A percentile compares a stretch with the other conserved stretches of the same genome.
phyloP scores from a whole-genome alignment of 768 basidiomycete species.

The Hypholoma sublateritium region DNA sequence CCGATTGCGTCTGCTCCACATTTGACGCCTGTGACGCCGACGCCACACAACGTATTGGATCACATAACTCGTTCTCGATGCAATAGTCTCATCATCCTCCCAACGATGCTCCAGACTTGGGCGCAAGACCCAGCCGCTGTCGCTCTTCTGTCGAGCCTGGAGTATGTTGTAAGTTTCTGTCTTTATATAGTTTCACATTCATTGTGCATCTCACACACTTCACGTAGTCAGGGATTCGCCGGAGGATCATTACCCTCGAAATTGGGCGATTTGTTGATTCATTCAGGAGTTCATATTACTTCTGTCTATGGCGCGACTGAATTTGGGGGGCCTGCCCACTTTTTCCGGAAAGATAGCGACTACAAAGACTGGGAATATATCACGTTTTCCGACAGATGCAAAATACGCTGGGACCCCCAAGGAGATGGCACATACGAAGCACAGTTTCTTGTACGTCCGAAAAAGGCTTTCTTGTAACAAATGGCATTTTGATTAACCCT shows the following conservation, averaged over 20 bases:
- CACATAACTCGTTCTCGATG: slow-evolving; percentile 27
- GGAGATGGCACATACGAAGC: slow-evolving; percentile 38
- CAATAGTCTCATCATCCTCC: slow-evolving; percentile 33
- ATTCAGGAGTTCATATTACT: slow-evolving; percentile 31
- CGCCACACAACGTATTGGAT: slow-evolving; percentile 31
- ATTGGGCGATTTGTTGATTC: slow-evolving; percentile 33
- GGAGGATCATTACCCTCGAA: slow-evolving; percentile 37
- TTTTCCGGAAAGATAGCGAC: slow-evolving; percentile 5
- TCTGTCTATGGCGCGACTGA: slow-evolving; percentile 41
- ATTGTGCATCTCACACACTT: not conserved
- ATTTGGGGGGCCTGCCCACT: slow-evolving; percentile 22
- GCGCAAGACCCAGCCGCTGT: slow-evolving; percentile 25
- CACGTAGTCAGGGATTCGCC: slow-evolving; percentile 23
- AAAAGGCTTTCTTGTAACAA: not conserved
- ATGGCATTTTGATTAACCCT: not conserved
- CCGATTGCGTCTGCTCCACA: slow-evolving; percentile 23
- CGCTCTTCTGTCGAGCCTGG: slow-evolving; percentile 22
- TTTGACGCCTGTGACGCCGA: slow-evolving; percentile 32
- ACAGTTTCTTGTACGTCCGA: slow-evolving; percentile 32
- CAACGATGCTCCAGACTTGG: slow-evolving; percentile 39
- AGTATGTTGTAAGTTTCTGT: slow-evolving; percentile 21
- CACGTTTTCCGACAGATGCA: slow-evolving; percentile 19
- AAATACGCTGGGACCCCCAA: slow-evolving; percentile 34
- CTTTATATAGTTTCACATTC: not conserved
- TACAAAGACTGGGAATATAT: slow-evolving; percentile 32